Percentiles rank a stretch among this genome's conserved stretches.
Conservation (phyloP, 768 basidiomycete genomes). For the Crassisporium funariophilum region DNA sequence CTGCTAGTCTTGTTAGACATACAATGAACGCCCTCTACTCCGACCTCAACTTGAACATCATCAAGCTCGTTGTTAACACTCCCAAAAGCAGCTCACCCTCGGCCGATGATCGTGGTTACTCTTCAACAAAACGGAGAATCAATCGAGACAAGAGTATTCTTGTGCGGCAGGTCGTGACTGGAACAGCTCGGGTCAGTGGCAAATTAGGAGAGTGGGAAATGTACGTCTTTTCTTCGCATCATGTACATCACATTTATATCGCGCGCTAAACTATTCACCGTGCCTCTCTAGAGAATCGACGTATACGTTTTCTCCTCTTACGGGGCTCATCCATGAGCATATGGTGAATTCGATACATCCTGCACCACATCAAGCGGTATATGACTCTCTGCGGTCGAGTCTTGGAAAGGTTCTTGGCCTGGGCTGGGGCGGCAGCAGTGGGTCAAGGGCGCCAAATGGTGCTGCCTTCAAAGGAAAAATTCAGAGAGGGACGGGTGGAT, state of each 20-base stretch:
- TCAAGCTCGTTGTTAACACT: constrained; percentile 46
- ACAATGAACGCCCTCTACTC: constrained; percentile 77
- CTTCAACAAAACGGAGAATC: constrained; percentile 24
- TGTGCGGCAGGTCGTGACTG: constrained; percentile 56
- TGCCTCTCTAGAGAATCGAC: constrained; percentile 56
- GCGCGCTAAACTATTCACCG: too few relatives aligned
- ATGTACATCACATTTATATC: not conserved
- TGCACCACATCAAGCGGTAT: constrained; percentile 71
- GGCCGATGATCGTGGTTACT: not conserved
- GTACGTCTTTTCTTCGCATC: constrained; percentile 41
- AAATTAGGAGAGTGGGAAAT: constrained; percentile 70
- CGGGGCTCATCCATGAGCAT: constrained; percentile 67
- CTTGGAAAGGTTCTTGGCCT: constrained; percentile 43
- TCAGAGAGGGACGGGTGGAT: constrained; percentile 2
- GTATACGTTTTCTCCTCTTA: constrained; percentile 69
- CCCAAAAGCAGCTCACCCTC: constrained; percentile 19
- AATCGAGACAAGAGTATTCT: constrained; percentile 60
- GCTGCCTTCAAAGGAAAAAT: constrained; percentile 19
- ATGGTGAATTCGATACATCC: constrained; percentile 77
- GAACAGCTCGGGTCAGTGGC: constrained; percentile 65
- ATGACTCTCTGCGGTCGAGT: constrained; percentile 55
- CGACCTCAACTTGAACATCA: constrained; percentile 58
- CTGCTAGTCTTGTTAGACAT: constrained; percentile 68
- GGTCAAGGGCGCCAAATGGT: constrained; percentile 13
- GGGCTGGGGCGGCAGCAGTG: constrained; percentile 21